These are phyloP conservation scores for Trypanosoma platydactyli DNA, from an alignment of 208 protist genomes.

Conservation along the genomic window DNA sequence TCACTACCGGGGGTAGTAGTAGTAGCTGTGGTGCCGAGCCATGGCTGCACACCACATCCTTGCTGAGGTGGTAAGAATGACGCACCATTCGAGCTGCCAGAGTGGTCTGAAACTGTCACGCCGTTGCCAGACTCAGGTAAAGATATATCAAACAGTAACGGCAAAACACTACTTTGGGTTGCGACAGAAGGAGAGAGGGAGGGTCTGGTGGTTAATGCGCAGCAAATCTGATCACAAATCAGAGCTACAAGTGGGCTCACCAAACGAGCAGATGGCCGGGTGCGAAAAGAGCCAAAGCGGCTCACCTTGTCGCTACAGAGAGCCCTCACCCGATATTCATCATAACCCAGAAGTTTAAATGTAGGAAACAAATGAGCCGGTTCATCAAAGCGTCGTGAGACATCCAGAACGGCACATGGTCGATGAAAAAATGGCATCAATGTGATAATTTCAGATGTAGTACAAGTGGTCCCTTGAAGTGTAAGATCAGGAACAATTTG, in stretches of 20 bases:
- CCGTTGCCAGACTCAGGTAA: neutral
- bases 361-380: constrained; percentile 13
- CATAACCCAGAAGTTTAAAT: constrained; percentile 6
- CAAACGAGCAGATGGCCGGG: neutral
- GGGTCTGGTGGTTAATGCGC: neutral
- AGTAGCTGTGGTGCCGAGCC: neutral
- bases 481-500: constrained; percentile 5
- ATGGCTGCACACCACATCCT: too few relatives aligned
- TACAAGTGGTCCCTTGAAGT: constrained; percentile 10
- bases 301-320: neutral
- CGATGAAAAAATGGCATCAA: constrained; percentile 2
- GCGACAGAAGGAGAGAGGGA: neutral
- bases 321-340: neutral
- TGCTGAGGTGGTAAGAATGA: too few relatives aligned
- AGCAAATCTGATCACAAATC: neutral
- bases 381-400: constrained; percentile 1
- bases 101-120: too few relatives aligned
- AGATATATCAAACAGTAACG: neutral
- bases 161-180: neutral
- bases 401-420: constrained; percentile 12
- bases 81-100: too few relatives aligned
- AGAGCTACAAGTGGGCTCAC: constrained; percentile 1
- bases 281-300: constrained; percentile 2
- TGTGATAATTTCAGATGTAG: neutral
- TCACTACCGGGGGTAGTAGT: neutral